phyloP scores from a whole-genome alignment of 2,329 filamentous ascomycete genomes.

The Cladosporium colombiae region DNA sequence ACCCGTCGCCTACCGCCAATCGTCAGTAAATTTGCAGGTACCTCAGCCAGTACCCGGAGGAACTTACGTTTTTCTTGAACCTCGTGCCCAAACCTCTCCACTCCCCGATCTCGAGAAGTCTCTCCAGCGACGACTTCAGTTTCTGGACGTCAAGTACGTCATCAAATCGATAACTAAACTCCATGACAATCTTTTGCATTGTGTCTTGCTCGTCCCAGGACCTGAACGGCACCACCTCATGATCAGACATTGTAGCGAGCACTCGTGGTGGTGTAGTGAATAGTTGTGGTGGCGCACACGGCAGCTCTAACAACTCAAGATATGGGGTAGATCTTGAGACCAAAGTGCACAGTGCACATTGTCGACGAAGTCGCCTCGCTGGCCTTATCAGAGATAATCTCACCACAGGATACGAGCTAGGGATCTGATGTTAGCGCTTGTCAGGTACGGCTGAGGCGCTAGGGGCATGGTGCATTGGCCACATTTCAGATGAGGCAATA shows the following conservation, averaged over 20 bases:
- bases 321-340: not conserved
- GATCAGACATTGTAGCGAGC: not conserved
- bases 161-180: constrained; percentile 25
- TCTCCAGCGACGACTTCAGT: constrained; percentile 19
- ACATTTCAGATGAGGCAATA: not conserved
- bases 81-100: constrained; percentile 21
- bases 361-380: not conserved
- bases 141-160: constrained; percentile 24
- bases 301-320: not conserved
- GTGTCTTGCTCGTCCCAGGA: constrained; percentile 3
- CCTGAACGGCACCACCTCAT: constrained; percentile 8
- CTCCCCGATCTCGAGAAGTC: constrained; percentile 22
- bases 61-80: constrained; percentile 21
- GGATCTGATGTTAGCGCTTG: not conserved
- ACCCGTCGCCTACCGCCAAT: constrained; percentile 14
- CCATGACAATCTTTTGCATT: constrained; percentile 19
- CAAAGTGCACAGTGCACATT: not conserved
- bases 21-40: not conserved
- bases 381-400: not conserved
- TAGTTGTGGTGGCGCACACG: not conserved
- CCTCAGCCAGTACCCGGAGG: not conserved
- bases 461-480: not conserved
- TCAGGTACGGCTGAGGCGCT: not conserved
- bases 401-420: not conserved
- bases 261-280: not conserved